Conservation (phyloP, 139 green algal species). For the Parachlorella kessleri region DNA sequence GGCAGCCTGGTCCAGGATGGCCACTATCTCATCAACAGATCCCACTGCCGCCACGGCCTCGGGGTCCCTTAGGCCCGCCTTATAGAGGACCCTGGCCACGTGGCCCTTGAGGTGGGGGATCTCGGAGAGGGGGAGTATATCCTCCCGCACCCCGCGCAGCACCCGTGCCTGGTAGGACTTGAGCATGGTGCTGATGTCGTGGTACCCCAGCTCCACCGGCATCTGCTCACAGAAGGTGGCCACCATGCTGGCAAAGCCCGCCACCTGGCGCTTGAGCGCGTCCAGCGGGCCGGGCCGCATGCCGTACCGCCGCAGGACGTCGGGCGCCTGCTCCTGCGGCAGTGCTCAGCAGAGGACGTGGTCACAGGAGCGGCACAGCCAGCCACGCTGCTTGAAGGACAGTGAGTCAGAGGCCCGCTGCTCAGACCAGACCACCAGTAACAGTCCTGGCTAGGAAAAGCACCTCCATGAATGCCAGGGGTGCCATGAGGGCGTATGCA, state of each 20-base stretch:
- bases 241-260: slow-evolving; percentile 69
- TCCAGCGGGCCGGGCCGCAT: slow-evolving; percentile 35
- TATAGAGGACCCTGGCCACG: slow-evolving; percentile 79
- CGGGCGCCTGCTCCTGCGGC: slow-evolving; percentile 43
- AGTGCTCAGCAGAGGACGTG: no score
- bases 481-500: no score
- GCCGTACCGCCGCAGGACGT: slow-evolving; percentile 59
- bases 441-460: no score
- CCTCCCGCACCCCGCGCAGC: slow-evolving; percentile 59
- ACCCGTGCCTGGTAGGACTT: slow-evolving; percentile 53
- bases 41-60: slow-evolving; percentile 65
- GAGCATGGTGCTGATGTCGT: slow-evolving; percentile 75
- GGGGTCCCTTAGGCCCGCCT: slow-evolving; percentile 69
- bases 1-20: no score
- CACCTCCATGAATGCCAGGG: no score
- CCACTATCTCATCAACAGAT: slow-evolving; percentile 42
- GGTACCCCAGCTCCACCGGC: slow-evolving; percentile 75
- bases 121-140: slow-evolving; percentile 82
- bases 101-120: slow-evolving; percentile 64
- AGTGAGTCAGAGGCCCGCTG: no score
- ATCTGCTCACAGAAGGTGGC: slow-evolving; percentile 83
- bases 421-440: no score
- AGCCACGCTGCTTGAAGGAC: no score
- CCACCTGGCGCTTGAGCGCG: slow-evolving; percentile 50
- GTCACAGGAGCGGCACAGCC: no score